phyloP scores from a whole-genome alignment of 2,329 filamentous ascomycete species.

The Aspergillus versicolor region DNA sequence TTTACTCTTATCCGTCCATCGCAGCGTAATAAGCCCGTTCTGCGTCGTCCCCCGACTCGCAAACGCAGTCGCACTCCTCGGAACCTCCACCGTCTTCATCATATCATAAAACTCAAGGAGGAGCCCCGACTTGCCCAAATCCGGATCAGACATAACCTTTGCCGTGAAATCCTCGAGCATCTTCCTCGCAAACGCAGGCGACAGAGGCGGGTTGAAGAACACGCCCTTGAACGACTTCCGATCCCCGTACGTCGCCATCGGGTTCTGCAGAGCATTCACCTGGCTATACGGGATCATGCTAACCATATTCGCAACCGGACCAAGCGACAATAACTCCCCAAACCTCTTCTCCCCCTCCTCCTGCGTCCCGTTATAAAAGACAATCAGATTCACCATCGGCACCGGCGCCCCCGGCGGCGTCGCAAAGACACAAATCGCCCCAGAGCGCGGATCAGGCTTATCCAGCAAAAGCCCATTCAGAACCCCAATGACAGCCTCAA shows the following conservation, averaged over 20 bases:
- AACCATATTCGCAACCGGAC: slow-evolving; percentile 38
- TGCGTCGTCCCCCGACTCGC: slow-evolving; percentile 48
- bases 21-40: slow-evolving; percentile 43
- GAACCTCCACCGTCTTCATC: slow-evolving; percentile 38
- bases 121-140: slow-evolving; percentile 31
- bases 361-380: slow-evolving; percentile 20
- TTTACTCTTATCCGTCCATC: slow-evolving; percentile 41
- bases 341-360: slow-evolving; percentile 39
- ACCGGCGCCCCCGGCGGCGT: slow-evolving; percentile 2
- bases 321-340: slow-evolving; percentile 38
- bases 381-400: slow-evolving; percentile 11
- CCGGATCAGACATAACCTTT: slow-evolving; percentile 27
- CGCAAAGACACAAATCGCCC: slow-evolving; percentile 11
- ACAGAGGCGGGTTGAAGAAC: slow-evolving; percentile 46
- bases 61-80: slow-evolving; percentile 42
- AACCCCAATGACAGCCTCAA: slow-evolving; percentile 10
- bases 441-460: slow-evolving; percentile 3
- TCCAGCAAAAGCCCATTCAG: slow-evolving; percentile 8
- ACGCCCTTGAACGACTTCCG: slow-evolving; percentile 46
- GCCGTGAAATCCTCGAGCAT: slow-evolving; percentile 32
- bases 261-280: slow-evolving; percentile 42
- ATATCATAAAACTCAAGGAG: slow-evolving; percentile 47
- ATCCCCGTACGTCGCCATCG: slow-evolving; percentile 38
- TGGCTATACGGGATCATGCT: slow-evolving; percentile 43
- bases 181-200: slow-evolving; percentile 30